A percentile compares a stretch with the other conserved stretches of the same genome.
phyloP scores from a whole-genome alignment of 1,284 basidiomycete species.

The Paramarasmius palmivorus region DNA sequence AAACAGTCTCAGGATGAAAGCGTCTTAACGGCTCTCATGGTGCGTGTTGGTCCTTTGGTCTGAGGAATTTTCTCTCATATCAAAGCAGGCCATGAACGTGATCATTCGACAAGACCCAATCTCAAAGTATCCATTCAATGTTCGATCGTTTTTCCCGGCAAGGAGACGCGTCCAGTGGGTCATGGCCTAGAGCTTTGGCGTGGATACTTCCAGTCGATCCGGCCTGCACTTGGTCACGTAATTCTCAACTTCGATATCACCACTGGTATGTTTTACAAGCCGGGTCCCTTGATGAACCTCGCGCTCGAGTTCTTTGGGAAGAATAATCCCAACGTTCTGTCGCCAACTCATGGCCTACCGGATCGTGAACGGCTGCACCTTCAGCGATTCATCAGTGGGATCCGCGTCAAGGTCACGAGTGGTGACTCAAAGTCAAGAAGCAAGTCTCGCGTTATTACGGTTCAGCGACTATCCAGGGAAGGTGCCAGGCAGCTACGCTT shows the following conservation, averaged over 20 bases:
- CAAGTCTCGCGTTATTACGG: slow-evolving; percentile 30
- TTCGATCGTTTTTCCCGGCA: slow-evolving; percentile 56
- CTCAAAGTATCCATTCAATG: slow-evolving; percentile 55
- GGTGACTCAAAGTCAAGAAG: slow-evolving; percentile 13
- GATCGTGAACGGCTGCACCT: slow-evolving; percentile 41
- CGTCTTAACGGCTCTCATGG: slow-evolving; percentile 59
- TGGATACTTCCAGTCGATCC: slow-evolving; percentile 61
- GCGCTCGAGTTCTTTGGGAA: slow-evolving; percentile 43
- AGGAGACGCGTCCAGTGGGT: slow-evolving; percentile 49
- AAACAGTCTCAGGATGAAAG: slow-evolving; percentile 53
- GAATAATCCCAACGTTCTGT: slow-evolving; percentile 17
- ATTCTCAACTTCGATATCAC: slow-evolving; percentile 63
- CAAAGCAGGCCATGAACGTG: slow-evolving; percentile 56
- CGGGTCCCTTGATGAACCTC: slow-evolving; percentile 33
- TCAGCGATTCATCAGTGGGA: slow-evolving; percentile 37
- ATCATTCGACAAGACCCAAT: slow-evolving; percentile 60
- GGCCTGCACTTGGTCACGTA: slow-evolving; percentile 51
- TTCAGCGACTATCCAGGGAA: slow-evolving; percentile 41
- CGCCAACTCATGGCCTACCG: slow-evolving; percentile 31
- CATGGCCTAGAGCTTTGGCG: slow-evolving; percentile 53
- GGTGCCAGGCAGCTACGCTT: slow-evolving; percentile 34
- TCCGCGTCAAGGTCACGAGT: slow-evolving; percentile 37
- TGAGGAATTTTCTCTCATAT: no score
- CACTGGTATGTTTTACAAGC: slow-evolving; percentile 59
- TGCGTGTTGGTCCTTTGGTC: slow-evolving; percentile 24